Evolutionary conservation across 768 basidiomycete genomes (phyloP), one percentile per base, ranked within the genome.

Genomic region (Russula compacta): DNA sequence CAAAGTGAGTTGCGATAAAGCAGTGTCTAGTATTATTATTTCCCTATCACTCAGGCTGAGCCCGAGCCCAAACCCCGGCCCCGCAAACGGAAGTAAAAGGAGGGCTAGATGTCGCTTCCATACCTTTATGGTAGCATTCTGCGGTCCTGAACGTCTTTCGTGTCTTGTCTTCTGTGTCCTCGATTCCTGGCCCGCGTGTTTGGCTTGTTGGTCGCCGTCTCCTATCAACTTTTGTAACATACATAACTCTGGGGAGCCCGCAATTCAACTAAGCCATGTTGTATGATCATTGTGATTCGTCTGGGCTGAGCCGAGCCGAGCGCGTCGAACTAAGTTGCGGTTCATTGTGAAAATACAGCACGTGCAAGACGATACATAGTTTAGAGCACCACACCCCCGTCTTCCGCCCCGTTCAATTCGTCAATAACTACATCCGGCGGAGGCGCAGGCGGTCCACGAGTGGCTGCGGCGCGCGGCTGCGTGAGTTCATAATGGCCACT

Each of bases 401-500:
- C 64, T 17, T 46, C 17, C 17, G 14, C 32, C 4, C 29, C 59
- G 19, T 38, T 47, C 12, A 47, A 48, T 42, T 53, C 53, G 33
- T 51, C 53, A n/a, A 49, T 35, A 43, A 19, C 21, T 24, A n/a
- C 15, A 39, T 53, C 46, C 17, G 29, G 35, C 17, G 46, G 43
- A 19, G 21, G 49, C 6, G 35, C 43, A 11, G 32, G 35, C 3
- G 35, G 40, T 19, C 35, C 40, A 10, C 2, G 44, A 6, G 39
- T 19, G 12, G n/a, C 56, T 35, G 48, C 10, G 11, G 44, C 10
- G 19, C 32, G n/a, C 2, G 53, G 15, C n/a, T 33, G 52, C 43
- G 43, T 40, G 10, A 72, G 59, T 50, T 77, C 73, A 65, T 82
- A 83, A 70, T 84, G 83, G 24, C 72, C 71, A 46, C 71, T 58